phyloP scores from a whole-genome alignment of 805 yeast genomes.

The Diddensiella transvaalensis region DNA sequence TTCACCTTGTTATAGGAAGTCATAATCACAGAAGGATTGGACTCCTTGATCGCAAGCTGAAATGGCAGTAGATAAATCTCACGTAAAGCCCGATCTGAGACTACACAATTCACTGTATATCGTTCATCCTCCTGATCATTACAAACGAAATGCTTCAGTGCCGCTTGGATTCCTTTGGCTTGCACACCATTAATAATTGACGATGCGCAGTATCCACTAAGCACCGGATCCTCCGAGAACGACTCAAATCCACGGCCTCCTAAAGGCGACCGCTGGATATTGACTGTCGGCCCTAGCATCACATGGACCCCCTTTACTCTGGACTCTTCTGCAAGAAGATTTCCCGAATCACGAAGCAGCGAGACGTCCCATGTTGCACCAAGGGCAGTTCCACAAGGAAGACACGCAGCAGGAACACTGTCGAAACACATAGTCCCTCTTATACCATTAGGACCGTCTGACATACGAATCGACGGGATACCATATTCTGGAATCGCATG shows the following conservation, averaged over 20 bases:
- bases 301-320: conserved; percentile 50
- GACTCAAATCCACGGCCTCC: conserved; percentile 64
- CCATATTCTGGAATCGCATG: conserved; percentile 37
- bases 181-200: conserved; percentile 53
- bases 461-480: conserved; percentile 46
- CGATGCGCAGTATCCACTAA: conserved; percentile 45
- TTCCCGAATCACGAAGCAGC: conserved; percentile 46
- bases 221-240: conserved; percentile 57
- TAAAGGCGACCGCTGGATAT: conserved; percentile 53
- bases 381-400: conserved; percentile 59
- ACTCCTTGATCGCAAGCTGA: conserved; percentile 52
- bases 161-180: conserved; percentile 46
- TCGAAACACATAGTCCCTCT: conserved; percentile 55
- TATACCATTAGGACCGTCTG: conserved; percentile 64
- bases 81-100: conserved; percentile 58
- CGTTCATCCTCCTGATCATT: too few relatives aligned
- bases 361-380: conserved; percentile 55
- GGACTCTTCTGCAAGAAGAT: conserved; percentile 52
- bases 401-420: conserved; percentile 52
- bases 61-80: conserved; percentile 63
- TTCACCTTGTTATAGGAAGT: conserved; percentile 61
- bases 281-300: conserved; percentile 47
- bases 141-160: conserved; percentile 64
- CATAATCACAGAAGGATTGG: conserved; percentile 55
- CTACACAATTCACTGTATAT: conserved; percentile 43